phyloP scores from a whole-genome alignment of 805 yeast genomes.

The Ogataea pignaliae region DNA sequence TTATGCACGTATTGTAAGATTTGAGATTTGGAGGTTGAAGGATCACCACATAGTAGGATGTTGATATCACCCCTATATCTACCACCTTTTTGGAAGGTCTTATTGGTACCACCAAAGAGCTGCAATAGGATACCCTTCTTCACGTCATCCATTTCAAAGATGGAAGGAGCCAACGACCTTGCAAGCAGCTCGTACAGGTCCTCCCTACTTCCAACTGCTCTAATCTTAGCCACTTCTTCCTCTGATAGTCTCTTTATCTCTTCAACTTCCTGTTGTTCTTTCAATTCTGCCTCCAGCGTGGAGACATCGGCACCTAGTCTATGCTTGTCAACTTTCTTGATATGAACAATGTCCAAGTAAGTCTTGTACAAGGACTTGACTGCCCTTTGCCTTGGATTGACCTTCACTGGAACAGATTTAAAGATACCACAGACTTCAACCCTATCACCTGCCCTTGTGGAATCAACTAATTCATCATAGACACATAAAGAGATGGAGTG shows the following conservation, averaged over 20 bases:
- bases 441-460: slow-evolving; percentile 94
- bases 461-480: slow-evolving; percentile 92
- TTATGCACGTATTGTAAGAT: slow-evolving; percentile 91
- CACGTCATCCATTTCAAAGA: slow-evolving; percentile 93
- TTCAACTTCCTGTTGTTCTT: slow-evolving; percentile 67
- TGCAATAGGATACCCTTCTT: slow-evolving; percentile 92
- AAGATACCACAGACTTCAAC: slow-evolving; percentile 94
- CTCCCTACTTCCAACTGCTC: slow-evolving; percentile 55
- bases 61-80: slow-evolving; percentile 95
- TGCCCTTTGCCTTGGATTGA: slow-evolving; percentile 79
- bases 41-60: slow-evolving; percentile 92
- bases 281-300: slow-evolving; percentile 55
- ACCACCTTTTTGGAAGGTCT: slow-evolving; percentile 84
- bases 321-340: slow-evolving; percentile 77
- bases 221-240: slow-evolving; percentile 64
- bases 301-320: slow-evolving; percentile 78
- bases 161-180: slow-evolving; percentile 93
- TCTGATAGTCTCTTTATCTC: slow-evolving; percentile 66
- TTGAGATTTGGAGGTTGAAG: slow-evolving; percentile 96
- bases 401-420: slow-evolving; percentile 86
- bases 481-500: slow-evolving; percentile 92
- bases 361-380: slow-evolving; percentile 85
- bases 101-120: slow-evolving; percentile 93
- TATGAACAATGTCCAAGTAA: slow-evolving; percentile 89
- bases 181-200: slow-evolving; percentile 85